Evolutionary conservation across 2,329 filamentous ascomycete species (phyloP), one percentile per base, ranked within the genome.

Genomic region (Talaromyces islandicus): DNA sequence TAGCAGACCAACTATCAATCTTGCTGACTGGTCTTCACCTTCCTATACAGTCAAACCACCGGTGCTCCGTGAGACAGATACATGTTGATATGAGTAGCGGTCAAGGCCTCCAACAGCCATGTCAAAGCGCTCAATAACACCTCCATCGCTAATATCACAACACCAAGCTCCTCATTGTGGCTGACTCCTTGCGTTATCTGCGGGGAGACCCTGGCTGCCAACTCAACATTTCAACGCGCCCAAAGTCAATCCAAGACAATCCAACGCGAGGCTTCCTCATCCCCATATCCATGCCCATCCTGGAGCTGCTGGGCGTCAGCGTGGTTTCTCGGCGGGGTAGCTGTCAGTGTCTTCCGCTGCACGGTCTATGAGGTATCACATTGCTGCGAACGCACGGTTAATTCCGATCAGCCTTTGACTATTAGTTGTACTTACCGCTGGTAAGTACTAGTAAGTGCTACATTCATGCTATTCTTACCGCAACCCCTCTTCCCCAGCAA

Each of bases 171-270:
- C 30, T 38, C 30, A 35, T 19, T 24, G 53, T 54, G 53, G 53
- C 53, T 25, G 29, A 54, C 29, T 21, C 30, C 38, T 29, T 38
- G 30, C 19, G 30, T 54, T 54, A 54, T 54, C 53, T 54, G 53
- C 53, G 53, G 53, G 53, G 53, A 27, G 27, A 54, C 53, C 53
- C 38, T 24, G 53, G 35, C 19, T 54, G 53, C 53, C 53, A 54
- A 38, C 53, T 54, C 53, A 54, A 38, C 32, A 5, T 7, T 4
- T 4, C 24, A 29, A 27, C 25, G 25, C 32, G 41, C 41, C n/a
- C 17, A 43, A 43, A 43, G 41, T 43, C 41, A 43, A 43, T 43
- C 41, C 38, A 17, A 38, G 5, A 7, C 35, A 7, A 38, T 38
- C 43, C 43, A 19, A 12, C 19, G 19, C 19, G 43, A 19, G 43